Percentiles rank a stretch among this genome's conserved stretches.
phyloP scores from a whole-genome alignment of 129 eudicot genomes.

The Chrysanthemum lavandulifolium region DNA sequence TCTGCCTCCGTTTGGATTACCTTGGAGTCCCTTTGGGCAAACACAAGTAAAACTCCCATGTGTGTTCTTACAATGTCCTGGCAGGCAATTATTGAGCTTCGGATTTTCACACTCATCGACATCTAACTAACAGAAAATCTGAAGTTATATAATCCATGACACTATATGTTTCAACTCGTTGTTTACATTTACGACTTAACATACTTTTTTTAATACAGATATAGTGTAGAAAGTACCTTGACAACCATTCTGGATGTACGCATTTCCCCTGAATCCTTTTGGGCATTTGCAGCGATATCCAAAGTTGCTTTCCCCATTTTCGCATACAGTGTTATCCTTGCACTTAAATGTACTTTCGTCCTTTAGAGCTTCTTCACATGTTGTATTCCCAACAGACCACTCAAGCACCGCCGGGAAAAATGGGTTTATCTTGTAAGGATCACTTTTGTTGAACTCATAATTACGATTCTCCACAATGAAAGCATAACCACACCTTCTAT shows the following conservation, averaged over 20 bases:
- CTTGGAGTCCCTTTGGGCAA: constrained; percentile 23
- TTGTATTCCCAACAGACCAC: constrained; percentile 27
- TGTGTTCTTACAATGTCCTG: constrained; percentile 19
- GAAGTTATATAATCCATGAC: neutral
- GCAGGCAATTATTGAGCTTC: constrained; percentile 19
- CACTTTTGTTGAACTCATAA: neutral
- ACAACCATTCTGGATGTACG: constrained; percentile 16
- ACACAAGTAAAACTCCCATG: constrained; percentile 17
- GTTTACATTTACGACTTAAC: neutral
- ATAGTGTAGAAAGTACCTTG: constrained; percentile 11
- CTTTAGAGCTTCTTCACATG: constrained; percentile 28
- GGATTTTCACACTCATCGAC: constrained; percentile 24
- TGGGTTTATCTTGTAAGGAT: neutral
- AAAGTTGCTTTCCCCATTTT: neutral
- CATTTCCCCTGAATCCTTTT: constrained; percentile 20
- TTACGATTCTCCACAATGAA: constrained; percentile 19
- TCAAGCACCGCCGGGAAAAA: constrained; percentile 15
- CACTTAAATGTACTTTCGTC: constrained; percentile 15
- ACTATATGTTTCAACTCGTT: no score
- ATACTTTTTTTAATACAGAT: neutral
- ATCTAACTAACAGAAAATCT: constrained; percentile 14
- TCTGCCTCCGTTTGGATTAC: constrained; percentile 18
- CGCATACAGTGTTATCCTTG: constrained; percentile 11
- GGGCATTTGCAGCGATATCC: constrained; percentile 32
- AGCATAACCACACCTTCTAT: constrained; percentile 19